Base-by-base conservation (phyloP, 306 rosid genomes). In the Neltuma alba region DNA sequence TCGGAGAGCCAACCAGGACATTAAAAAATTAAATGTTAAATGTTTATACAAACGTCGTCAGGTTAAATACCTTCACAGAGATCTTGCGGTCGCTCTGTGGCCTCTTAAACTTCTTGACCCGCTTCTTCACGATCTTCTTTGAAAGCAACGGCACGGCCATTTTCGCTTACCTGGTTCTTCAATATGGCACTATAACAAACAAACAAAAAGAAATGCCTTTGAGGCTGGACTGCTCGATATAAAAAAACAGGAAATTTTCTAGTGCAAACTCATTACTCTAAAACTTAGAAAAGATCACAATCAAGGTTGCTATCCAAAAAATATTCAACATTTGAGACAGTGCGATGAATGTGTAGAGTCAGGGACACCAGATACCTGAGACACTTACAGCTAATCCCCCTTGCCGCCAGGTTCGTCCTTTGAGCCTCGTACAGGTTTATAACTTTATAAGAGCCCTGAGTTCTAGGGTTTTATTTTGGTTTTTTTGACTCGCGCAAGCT, bases 21-120 rank as follows among this genome's bases (percentile, higher is more conserved):
- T 2, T 23, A 37, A 11, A 67, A 10, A 10, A 21, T 67, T n/a
- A 37, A 36, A 60, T 60, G 1, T 67, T n/a, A 37, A 36, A 60
- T 60, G 1, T 12, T 27, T 27, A 11, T 60, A 60, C 31, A 60
- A 60, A 28, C 5, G 7, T 16, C 15, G 1, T 18, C 20, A 2
- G 25, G 48, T 48, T 7, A 3, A 7, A 80, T 82, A 89, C 93
- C 93, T 91, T 86, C 21, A 91, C 96, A 48, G 87, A 86, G 89
- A 89, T 87, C 91, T 85, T 91, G 85, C 93, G 97, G 77, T 91
- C 93, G 14, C 97, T 52, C 79, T 89, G 93, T 13, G 92, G 91
- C 34, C 97, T 81, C 83, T 86, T 91, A 72, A 91, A 91, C 70
- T 83, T 61, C 88, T 91, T 91, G 84, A 88, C 89, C 84, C 97